A percentile compares a stretch with the other conserved stretches of the same genome.
Evolutionary conservation across 306 rosid genomes (phyloP).

Genomic region (Castanea crenata): DNA sequence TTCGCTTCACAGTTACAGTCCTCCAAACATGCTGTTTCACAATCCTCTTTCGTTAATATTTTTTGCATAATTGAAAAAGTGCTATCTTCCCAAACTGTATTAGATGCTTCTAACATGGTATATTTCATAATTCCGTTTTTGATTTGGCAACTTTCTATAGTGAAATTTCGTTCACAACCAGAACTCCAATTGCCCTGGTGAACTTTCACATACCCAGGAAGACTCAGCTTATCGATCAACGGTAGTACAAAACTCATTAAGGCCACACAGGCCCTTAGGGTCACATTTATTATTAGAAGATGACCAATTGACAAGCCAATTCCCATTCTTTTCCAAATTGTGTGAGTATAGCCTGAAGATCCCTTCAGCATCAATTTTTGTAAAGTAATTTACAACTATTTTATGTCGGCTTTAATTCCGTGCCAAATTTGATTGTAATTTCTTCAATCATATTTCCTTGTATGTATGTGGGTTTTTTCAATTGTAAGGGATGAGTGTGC

Average conservation of each 20-base stretch:
- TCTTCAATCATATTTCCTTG: no score
- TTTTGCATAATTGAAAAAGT: neutral
- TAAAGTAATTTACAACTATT: no score
- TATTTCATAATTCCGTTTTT: neutral
- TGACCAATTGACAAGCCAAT: neutral
- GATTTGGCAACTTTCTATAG: neutral
- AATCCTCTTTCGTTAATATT: neutral
- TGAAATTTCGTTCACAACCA: neutral
- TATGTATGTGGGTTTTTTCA: no score
- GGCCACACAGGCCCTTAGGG: neutral
- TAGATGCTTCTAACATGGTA: neutral
- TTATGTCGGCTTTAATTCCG: no score
- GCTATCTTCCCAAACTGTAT: neutral
- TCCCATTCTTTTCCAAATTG: neutral
- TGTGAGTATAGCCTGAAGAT: neutral
- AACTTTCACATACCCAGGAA: neutral
- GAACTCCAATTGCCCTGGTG: neutral
- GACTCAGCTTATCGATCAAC: neutral
- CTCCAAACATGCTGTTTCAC: conserved; percentile 13
- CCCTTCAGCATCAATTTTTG: no score
- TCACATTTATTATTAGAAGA: neutral
- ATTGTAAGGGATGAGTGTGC: no score
- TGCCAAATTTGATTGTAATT: no score
- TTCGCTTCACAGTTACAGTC: neutral
- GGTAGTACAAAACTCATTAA: neutral